Evolutionary conservation across 306 rosid species (phyloP), one percentile per base, ranked within the genome.

Genomic region (Psophocarpus tetragonolobus): DNA sequence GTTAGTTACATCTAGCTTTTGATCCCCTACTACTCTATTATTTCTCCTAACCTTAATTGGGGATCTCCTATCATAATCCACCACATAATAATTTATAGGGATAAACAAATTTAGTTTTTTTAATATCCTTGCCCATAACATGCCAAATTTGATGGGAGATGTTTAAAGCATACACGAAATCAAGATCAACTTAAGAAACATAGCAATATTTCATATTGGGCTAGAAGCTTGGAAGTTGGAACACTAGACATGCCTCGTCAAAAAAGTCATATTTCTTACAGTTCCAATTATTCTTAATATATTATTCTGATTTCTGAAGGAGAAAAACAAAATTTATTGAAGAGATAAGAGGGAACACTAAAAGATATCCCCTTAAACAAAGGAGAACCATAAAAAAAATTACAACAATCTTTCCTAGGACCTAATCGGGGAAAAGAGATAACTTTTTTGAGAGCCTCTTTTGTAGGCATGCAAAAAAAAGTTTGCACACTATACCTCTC

Each of bases 131-230:
- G 61, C 36, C 54, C 9, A 5, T 51, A 38, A 67, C 42, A 57
- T 14, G 39, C 56, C 71, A 63, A 64, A 29, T 29, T 51, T 61
- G 66, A 60, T 39, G 17, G 51, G 42, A 33, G 74, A 51, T 66
- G 26, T 17, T 32, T 71, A 75, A 44, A 68, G 29, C 35, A 56
- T 11, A 21, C 62, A 9, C 4, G 11, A 9, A 56, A 48, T 24
- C 78, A 69, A 67, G 57, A 64, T 65, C 75, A 64, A 71, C 58
- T 76, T 65, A 20, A 12, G n/a, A 69, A 36, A 61, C 17, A 65
- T 11, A 20, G 76, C 51, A 56, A 44, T 64, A 35, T 9, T 23
- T 53, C 77, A 44, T 27, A n/a, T 42, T 50, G 17, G 80, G 63
- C 38, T 73, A 61, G n/a, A n/a, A n/a, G n/a, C n/a, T n/a, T n/a